Evolutionary conservation across 768 basidiomycete genomes (phyloP), one percentile per base, ranked within the genome.

Genomic region (Pleurotus pulmonarius): DNA sequence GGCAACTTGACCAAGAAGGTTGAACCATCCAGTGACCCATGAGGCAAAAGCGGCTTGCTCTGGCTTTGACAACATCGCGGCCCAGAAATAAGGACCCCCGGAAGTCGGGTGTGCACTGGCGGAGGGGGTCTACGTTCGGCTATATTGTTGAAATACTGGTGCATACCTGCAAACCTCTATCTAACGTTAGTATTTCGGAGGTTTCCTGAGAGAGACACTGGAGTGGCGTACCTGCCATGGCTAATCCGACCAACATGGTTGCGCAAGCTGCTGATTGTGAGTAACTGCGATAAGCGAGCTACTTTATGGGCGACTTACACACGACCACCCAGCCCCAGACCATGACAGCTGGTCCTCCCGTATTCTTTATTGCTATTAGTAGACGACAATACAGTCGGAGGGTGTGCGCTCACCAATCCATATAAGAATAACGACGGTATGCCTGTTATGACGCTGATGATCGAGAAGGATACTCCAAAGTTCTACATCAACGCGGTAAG

Each of bases 81-180:
- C 83, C 89, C 88, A 90, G 68, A 85, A 89, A 63, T 90, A 89
- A 0, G 89, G 88, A 0, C 88, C 88, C 5, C 88, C 86, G 48
- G 82, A 85, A 2, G 86, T 87, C 4, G 85, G 86, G 70, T 84
- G 86, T 2, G 86, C 84, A 59, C 85, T 87, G 58, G 18, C 22
- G 16, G 3, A 47, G 29, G n/a, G 3, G 16, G 34, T 38, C 34
- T 6, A 39, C 12, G 18, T 7, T 26, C 5, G 26, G 29, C 8
- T 22, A 20, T 34, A n/a, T 11, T 13, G 5, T 41, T 34, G 6
- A n/a, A 24, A 26, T 44, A 38, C 25, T 5, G 59, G 12, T 34
- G 0, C 29, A 34, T 58, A 76, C 78, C 79, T 79, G 76, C 78
- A 81, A 55, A 81, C 70, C 62, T 81, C 78, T 81, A 51, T 9